Evolutionary conservation across 148 eudicot species (phyloP).

Genomic region (Vaccinium macrocarpon): DNA sequence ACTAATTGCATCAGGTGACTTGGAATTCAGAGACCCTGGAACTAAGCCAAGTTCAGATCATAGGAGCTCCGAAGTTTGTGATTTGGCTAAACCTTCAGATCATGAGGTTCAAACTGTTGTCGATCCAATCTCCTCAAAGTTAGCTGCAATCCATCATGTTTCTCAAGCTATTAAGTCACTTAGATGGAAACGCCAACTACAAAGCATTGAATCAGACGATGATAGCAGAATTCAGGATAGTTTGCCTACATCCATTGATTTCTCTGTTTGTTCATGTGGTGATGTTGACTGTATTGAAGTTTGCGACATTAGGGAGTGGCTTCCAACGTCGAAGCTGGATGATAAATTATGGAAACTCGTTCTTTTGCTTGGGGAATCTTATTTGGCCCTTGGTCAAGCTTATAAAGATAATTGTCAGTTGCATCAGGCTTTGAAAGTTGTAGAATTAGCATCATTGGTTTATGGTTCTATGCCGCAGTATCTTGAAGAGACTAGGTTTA

Average conservation of each 20-base stretch:
- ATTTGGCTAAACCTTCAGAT: constrained; percentile 34
- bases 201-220: constrained; percentile 34
- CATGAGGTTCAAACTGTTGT: constrained; percentile 39
- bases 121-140: constrained; percentile 75
- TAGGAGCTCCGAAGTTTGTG: constrained; percentile 24
- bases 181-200: constrained; percentile 81
- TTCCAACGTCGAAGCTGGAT: constrained; percentile 79
- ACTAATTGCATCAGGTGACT: constrained; percentile 30
- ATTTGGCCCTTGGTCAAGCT: constrained; percentile 85
- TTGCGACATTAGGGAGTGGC: constrained; percentile 93
- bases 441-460: constrained; percentile 80
- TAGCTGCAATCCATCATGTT: constrained; percentile 93
- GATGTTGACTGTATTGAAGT: constrained; percentile 91
- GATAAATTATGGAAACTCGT: constrained; percentile 91
- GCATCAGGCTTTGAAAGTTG: constrained; percentile 74
- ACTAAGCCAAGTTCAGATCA: constrained; percentile 24
- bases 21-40: constrained; percentile 26
- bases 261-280: constrained; percentile 94
- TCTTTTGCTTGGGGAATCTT: constrained; percentile 95
- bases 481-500: constrained; percentile 65
- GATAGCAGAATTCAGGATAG: constrained; percentile 26
- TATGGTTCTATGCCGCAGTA: constrained; percentile 98
- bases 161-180: constrained; percentile 95
- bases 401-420: constrained; percentile 73
- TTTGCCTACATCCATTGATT: constrained; percentile 27